Conservation (phyloP, 495 filamentous ascomycete species). For the Copromyces sp. region DNA sequence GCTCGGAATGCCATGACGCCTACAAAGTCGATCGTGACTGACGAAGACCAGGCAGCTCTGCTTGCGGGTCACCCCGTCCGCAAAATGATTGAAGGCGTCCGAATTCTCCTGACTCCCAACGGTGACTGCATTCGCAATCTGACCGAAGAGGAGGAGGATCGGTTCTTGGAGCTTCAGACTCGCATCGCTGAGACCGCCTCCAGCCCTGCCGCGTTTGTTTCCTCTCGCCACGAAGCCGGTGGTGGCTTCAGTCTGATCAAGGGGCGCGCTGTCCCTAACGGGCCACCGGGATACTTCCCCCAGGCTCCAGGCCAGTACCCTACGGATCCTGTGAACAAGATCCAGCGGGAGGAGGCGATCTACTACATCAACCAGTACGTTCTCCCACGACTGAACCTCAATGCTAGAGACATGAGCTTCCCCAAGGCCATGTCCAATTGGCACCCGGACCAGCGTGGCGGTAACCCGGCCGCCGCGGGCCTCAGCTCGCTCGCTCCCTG, state of each 20-base stretch:
- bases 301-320: conserved; percentile 28
- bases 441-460: conserved; percentile 5
- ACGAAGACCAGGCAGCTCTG: conserved; percentile 39
- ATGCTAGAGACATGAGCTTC: conserved; percentile 28
- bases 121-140: conserved; percentile 71
- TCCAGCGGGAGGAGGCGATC: conserved; percentile 52
- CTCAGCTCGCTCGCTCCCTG: conserved; percentile 33
- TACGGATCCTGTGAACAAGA: conserved; percentile 44
- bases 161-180: conserved; percentile 65
- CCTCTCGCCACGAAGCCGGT: conserved; percentile 32
- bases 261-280: conserved; percentile 46
- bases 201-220: conserved; percentile 38
- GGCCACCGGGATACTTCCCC: conserved; percentile 43
- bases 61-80: conserved; percentile 39
- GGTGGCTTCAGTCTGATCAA: conserved; percentile 44
- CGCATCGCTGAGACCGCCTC: conserved; percentile 34
- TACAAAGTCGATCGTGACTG: conserved; percentile 38
- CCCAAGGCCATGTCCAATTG: conserved; percentile 19
- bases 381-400: conserved; percentile 40
- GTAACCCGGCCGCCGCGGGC: conserved; percentile 16
- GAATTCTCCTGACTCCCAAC: conserved; percentile 65
- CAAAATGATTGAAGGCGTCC: conserved; percentile 38
- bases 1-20: conserved; percentile 18
- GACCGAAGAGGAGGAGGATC: conserved; percentile 61
- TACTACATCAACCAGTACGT: conserved; percentile 59